Evolutionary conservation across 2,329 filamentous ascomycete species (phyloP), one percentile per base, ranked within the genome.

Genomic region (Parastagonospora avenae): DNA sequence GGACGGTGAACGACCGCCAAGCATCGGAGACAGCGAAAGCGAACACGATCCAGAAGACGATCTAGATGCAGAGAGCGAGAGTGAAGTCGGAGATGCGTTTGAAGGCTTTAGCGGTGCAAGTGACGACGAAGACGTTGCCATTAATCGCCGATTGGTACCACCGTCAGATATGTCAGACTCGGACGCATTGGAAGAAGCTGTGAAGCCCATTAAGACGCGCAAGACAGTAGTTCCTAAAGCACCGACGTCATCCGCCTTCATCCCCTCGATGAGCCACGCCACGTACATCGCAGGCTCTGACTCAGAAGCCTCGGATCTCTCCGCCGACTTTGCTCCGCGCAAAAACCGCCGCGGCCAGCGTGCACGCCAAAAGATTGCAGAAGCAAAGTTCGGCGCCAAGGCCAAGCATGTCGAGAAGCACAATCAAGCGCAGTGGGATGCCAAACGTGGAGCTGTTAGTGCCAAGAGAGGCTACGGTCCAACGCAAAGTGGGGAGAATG

Each of bases 271-370:
- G 12, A 90, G 91, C 47, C 80, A 84, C 82, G 87, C 86, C 15
- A 89, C 89, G 49, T 95, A 93, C 75, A 83, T 90, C 63, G 91
- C 89, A 2, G 89, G 88, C 40, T 90, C 87, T 8, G 89, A 90
- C 6, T 89, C 87, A 0, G 87, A 89, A 56, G 77, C 90, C 16
- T 89, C 91, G 45, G 77, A 79, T 29, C 73, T 80, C 16, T 77
- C 79, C 14, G 62, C 71, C 2, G 83, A 82, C 5, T 79, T 79
- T 4, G 60, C 78, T 1, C 74, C 80, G 0, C 84, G 85, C 62
- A 92, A 92, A 74, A 92, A 93, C 64, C 81, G 89, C 16, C 81
- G 85, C 40, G 90, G 90, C 3, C 90, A 95, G 74, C 82, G 86
- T 37, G 89, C 88, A n/a, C 84, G 90, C 8, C 88, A 90, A 67